A percentile compares a stretch with the other conserved stretches of the same genome.
phyloP scores from a whole-genome alignment of 2,329 filamentous ascomycete species.

The Diaporthe citri region DNA sequence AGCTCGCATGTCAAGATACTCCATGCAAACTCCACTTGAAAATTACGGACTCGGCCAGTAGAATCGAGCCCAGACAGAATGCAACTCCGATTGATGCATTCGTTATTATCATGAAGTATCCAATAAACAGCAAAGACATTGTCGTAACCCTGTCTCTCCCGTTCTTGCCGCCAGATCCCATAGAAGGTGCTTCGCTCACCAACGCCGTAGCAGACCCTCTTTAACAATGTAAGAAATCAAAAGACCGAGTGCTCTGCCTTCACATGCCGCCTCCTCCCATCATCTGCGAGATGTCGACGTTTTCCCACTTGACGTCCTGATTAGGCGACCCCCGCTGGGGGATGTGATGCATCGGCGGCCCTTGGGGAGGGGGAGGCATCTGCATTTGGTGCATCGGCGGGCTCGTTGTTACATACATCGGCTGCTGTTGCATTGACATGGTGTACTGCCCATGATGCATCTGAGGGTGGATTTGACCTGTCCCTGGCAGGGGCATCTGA shows the following conservation, averaged over 20 bases:
- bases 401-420: conserved; percentile 43
- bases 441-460: conserved; percentile 36
- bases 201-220: not conserved
- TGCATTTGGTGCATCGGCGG: conserved; percentile 49
- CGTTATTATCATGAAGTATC: conserved; percentile 37
- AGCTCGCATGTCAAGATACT: conserved; percentile 3
- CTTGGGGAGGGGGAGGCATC: conserved; percentile 44
- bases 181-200: not conserved
- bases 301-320: conserved; percentile 57
- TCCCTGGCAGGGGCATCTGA: conserved; percentile 33
- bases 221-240: not conserved
- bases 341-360: conserved; percentile 44
- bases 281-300: conserved; percentile 59
- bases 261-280: conserved; percentile 49
- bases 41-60: not conserved
- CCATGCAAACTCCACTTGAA: not conserved
- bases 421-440: conserved; percentile 33
- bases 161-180: not conserved
- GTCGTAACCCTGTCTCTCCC: not conserved
- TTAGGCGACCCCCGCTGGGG: conserved; percentile 32
- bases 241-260: not conserved
- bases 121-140: conserved; percentile 17
- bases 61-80: not conserved
- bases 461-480: conserved; percentile 34
- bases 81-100: conserved; percentile 37